Percentiles rank a stretch among this genome's conserved stretches.
phyloP scores from a whole-genome alignment of 1,284 basidiomycete species.

The Cryptococcus sp. region DNA sequence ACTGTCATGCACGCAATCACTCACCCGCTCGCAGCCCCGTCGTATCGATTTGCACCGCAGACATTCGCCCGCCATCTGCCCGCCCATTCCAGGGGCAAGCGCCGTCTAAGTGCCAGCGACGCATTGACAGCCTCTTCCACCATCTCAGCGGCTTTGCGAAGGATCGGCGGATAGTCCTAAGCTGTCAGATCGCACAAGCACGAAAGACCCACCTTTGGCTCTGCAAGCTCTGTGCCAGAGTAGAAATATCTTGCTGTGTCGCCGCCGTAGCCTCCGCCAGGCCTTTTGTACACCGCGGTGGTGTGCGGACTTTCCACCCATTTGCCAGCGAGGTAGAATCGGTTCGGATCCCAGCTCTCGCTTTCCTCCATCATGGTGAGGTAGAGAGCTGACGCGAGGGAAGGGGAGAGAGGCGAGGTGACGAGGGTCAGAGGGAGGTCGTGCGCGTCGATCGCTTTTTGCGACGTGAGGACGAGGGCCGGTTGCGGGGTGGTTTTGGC shows the following conservation, averaged over 20 bases:
- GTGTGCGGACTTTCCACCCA: constrained; percentile 67
- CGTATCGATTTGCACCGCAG: constrained; percentile 87
- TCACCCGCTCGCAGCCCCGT: constrained; percentile 67
- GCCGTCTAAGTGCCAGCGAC: constrained; percentile 64
- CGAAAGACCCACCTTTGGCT: constrained; percentile 17
- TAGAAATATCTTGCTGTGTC: constrained; percentile 33
- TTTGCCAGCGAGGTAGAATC: constrained; percentile 47
- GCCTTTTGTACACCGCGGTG: constrained; percentile 11
- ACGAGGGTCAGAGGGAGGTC: constrained; percentile 53
- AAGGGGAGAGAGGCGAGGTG: constrained; percentile 63
- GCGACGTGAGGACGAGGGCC: constrained; percentile 38
- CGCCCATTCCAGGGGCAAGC: constrained; percentile 73
- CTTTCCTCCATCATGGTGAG: constrained; percentile 55
- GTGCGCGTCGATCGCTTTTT: constrained; percentile 60
- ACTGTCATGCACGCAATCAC: constrained; percentile 14
- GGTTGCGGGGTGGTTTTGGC: constrained; percentile 29
- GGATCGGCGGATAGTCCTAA: constrained; percentile 64
- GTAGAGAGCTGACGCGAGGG: constrained; percentile 63
- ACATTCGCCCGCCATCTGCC: constrained; percentile 83
- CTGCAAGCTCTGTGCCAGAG: constrained; percentile 25
- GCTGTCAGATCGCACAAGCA: neutral
- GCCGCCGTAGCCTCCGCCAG: constrained; percentile 17
- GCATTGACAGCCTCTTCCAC: constrained; percentile 76
- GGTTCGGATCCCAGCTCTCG: constrained; percentile 39
- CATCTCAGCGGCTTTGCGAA: constrained; percentile 76